Evolutionary conservation across 192 early-diverging fungal genomes (phyloP).

Genomic region (Coemansia reversa): DNA sequence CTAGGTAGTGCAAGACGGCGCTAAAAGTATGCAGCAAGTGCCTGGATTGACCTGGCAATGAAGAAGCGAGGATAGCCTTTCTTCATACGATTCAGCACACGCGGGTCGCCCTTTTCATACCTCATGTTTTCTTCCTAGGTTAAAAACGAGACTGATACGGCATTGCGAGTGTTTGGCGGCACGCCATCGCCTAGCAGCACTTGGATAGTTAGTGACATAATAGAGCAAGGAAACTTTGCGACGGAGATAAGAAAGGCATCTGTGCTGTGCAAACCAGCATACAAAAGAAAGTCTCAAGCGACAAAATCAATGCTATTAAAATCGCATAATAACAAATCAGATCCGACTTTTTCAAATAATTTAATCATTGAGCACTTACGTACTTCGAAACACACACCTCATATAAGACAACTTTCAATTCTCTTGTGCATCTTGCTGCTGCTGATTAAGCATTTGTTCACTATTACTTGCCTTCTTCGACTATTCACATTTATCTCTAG

Average conservation of each 20-base stretch:
- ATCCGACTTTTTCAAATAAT: slow-evolving; percentile 9
- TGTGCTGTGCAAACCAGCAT: neutral
- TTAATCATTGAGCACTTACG: slow-evolving; percentile 17
- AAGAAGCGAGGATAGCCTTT: slow-evolving; percentile 96
- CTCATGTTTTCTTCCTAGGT: slow-evolving; percentile 87
- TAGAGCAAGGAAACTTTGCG: neutral
- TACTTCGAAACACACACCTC: no score
- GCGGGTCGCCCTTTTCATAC: slow-evolving; percentile 84
- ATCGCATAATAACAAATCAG: slow-evolving; percentile 24
- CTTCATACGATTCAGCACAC: slow-evolving; percentile 69
- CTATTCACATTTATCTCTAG: slow-evolving; percentile 1
- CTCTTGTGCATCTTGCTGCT: neutral
- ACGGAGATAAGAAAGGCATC: neutral
- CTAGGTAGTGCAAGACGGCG: slow-evolving; percentile 63
- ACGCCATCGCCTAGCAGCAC: slow-evolving; percentile 68
- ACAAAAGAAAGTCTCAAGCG: neutral
- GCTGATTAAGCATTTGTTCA: neutral
- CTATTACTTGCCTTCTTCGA: neutral
- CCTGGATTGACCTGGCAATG: slow-evolving; percentile 56
- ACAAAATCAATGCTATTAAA: neutral
- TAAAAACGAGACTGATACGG: slow-evolving; percentile 89
- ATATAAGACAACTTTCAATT: no score
- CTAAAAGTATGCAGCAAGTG: slow-evolving; percentile 50
- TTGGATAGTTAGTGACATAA: slow-evolving; percentile 8
- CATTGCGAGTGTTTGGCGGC: slow-evolving; percentile 72